Conservation (phyloP, 208 protist genomes). For the Angomonas ambiguus region DNA sequence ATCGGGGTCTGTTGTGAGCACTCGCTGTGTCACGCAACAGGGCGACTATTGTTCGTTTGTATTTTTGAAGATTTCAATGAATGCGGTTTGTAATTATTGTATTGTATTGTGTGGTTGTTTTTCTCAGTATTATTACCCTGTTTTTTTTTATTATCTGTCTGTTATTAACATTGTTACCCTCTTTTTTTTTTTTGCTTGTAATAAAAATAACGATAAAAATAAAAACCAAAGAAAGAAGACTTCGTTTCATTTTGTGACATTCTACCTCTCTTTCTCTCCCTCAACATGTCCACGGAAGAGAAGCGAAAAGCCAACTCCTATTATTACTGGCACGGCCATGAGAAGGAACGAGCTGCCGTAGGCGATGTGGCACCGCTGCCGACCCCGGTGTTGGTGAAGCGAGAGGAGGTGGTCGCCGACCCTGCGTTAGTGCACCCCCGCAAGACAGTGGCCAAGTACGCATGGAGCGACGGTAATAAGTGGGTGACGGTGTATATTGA, state of each 20-base stretch:
- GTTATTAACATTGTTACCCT: not conserved
- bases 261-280: not conserved
- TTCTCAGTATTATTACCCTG: constrained; percentile 1
- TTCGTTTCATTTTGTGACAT: too few relatives aligned
- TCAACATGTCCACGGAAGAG: constrained; percentile 2
- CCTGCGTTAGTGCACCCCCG: constrained; percentile 6
- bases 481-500: constrained; percentile 69
- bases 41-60: constrained; percentile 10
- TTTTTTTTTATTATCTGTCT: constrained; percentile 12
- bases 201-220: not conserved
- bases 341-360: constrained; percentile 72
- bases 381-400: constrained; percentile 56
- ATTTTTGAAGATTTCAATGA: not conserved
- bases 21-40: not conserved
- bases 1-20: not conserved
- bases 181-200: not conserved
- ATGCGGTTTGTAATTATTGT: not conserved
- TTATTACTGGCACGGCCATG: constrained; percentile 88
- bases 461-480: constrained; percentile 66
- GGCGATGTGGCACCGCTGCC: constrained; percentile 83
- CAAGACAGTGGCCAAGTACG: constrained; percentile 54
- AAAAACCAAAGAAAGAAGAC: too few relatives aligned
- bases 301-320: constrained; percentile 65
- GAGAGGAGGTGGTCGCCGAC: constrained; percentile 20
- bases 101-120: too few relatives aligned